Evolutionary conservation across 805 yeast genomes (phyloP).

Genomic region (Starmerella cellae): DNA sequence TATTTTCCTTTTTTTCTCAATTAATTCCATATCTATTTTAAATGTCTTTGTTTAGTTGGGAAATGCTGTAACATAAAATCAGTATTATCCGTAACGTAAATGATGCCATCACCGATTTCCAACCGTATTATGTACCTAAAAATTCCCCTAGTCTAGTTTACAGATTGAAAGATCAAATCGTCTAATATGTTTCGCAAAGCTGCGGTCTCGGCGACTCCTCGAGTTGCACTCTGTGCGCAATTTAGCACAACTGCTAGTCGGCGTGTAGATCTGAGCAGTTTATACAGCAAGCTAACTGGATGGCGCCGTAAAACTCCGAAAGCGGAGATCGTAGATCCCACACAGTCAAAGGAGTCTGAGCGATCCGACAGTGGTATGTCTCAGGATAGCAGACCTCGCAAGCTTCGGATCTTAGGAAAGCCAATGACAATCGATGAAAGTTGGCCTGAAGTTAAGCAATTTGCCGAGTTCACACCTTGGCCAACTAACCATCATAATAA

Average conservation of each 20-base stretch:
- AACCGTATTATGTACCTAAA: too few species aligned
- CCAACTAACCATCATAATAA: slow-evolving; percentile 22
- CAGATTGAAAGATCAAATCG: too few species aligned
- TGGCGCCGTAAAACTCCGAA: slow-evolving; percentile 13
- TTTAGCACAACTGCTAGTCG: slow-evolving; percentile 12
- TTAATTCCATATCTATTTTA: too few species aligned
- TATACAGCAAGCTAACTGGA: slow-evolving; percentile 15
- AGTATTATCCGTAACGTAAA: too few species aligned
- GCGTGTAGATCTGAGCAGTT: slow-evolving; percentile 8
- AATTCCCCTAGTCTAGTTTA: too few species aligned
- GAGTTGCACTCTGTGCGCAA: neutral
- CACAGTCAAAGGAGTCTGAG: slow-evolving; percentile 10
- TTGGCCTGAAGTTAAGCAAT: slow-evolving; percentile 14
- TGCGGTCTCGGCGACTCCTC: too few species aligned
- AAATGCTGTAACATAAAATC: too few species aligned
- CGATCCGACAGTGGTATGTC: slow-evolving; percentile 12
- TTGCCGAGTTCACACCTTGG: slow-evolving; percentile 24
- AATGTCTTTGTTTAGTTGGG: too few species aligned
- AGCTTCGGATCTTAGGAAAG: slow-evolving; percentile 18
- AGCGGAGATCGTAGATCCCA: slow-evolving; percentile 19
- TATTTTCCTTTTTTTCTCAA: too few species aligned
- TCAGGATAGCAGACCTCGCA: slow-evolving; percentile 19
- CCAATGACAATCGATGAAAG: slow-evolving; percentile 12
- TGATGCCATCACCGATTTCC: too few species aligned
- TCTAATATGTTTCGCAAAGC: neutral